Base-by-base conservation (phyloP, 1,284 basidiomycete species). In the Macrocystidia cucumis region DNA sequence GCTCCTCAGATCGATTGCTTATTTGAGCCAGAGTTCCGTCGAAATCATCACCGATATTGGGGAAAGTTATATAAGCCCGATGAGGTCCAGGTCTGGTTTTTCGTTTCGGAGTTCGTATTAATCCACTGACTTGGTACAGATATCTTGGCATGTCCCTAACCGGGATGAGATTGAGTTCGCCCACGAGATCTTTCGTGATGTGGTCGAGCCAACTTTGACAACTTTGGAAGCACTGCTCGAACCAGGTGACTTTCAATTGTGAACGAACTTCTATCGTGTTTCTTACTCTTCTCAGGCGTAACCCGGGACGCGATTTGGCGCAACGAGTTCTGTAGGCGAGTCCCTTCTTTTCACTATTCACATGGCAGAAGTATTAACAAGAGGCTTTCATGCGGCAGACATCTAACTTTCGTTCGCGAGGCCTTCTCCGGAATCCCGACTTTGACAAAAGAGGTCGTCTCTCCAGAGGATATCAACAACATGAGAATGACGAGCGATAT, bases 251-350 rank as follows among this genome's bases (percentile, higher is more conserved):
- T 33, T 27, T 13, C 11, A 14, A 27, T 24, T 9, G 32, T 23
- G 34, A 18, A 22, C 41, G 17, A 3, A 3, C n/a, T 11, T 30
- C 29, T 25, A 30, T 5, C 11, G 17, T 12, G 12, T 37, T 35
- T 16, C 16, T 25, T 9, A 29, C 13, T 6, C 14, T 14, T 34
- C 26, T 11, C 12, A 62, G 54, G 63, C 18, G 49, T 65, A 25
- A 43, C 53, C 9, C 66, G 74, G 11, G 75, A 83, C 53, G 67
- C 70, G 14, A 47, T 67, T 9, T 96, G 91, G 91, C 74, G 83
- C 17, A 93, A 91, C 56, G 87, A 93, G 47, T 92, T 93, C 51
- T 95, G 91, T 59, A 74, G 80, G 78, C 78, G 26, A 34, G 66
- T 23, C 11, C 5, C 4, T 30, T 18, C 5, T 18, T 29, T 29